phyloP scores from a whole-genome alignment of 106 monocot species.

The Acanthochlamys bracteata region DNA sequence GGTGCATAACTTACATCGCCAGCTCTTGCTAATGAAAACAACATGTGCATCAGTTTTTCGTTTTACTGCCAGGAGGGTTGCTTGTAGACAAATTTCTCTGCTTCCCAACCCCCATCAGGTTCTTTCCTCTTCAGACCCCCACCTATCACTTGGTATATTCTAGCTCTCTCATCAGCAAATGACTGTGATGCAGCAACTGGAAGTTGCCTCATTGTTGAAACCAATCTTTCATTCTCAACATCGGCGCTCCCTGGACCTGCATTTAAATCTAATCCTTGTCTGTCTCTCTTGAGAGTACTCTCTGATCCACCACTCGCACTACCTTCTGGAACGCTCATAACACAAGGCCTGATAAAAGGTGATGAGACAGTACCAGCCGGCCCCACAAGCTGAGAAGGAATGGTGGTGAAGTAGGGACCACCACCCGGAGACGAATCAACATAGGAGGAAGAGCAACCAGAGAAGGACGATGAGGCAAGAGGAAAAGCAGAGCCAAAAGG shows the following conservation, averaged over 20 bases:
- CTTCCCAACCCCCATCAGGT: conserved; percentile 59
- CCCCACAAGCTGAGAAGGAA: conserved; percentile 36
- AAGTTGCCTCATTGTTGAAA: conserved; percentile 19
- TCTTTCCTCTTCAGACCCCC: conserved; percentile 57
- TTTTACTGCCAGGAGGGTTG: conserved; percentile 32
- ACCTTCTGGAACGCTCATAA: conserved; percentile 35
- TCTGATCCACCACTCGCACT: conserved; percentile 34
- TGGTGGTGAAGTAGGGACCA: conserved; percentile 29
- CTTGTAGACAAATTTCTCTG: conserved; percentile 49
- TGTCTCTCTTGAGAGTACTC: conserved; percentile 32
- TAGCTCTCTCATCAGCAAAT: conserved; percentile 44
- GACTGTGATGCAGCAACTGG: conserved; percentile 24
- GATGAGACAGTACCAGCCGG: conserved; percentile 21
- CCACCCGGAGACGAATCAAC: conserved; percentile 36
- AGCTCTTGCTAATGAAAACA: neutral
- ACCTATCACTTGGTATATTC: conserved; percentile 31
- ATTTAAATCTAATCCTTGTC: conserved; percentile 68
- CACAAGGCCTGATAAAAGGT: conserved; percentile 34
- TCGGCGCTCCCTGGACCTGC: conserved; percentile 46
- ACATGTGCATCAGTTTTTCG: neutral
- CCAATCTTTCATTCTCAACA: conserved; percentile 31
- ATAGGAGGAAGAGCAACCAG: conserved; percentile 41
- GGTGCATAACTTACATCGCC: neutral
- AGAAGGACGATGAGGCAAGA: conserved; percentile 37
- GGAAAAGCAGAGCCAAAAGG: conserved; percentile 62